Evolutionary conservation across 495 filamentous ascomycete species (phyloP).

Genomic region (Aspergillus sparsus): DNA sequence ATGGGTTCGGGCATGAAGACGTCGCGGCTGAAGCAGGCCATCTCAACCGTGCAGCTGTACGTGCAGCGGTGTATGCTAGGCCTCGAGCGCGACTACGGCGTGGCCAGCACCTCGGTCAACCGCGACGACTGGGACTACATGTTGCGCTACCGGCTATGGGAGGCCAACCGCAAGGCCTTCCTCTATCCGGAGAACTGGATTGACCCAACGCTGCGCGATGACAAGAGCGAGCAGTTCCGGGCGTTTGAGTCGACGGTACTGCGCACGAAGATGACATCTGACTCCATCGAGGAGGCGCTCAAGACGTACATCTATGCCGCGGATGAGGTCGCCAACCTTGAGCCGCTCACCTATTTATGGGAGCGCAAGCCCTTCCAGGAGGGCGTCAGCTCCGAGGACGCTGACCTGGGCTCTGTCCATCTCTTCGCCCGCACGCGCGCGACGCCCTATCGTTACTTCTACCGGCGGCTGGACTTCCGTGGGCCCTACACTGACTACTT

Average conservation of each 20-base stretch:
- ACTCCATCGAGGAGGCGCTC: constrained; percentile 16
- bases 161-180: constrained; percentile 41
- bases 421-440: constrained; percentile 5
- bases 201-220: constrained; percentile 37
- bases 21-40: neutral
- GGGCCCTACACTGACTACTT: neutral
- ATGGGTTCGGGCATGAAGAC: neutral
- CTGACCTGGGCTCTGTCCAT: neutral
- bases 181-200: constrained; percentile 46
- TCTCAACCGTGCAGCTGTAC: constrained; percentile 1
- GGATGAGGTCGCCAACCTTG: constrained; percentile 27
- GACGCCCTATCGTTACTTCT: neutral
- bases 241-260: constrained; percentile 30
- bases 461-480: neutral
- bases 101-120: neutral
- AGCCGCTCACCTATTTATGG: constrained; percentile 14
- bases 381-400: neutral
- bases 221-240: constrained; percentile 35
- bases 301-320: constrained; percentile 24
- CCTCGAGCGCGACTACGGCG: neutral
- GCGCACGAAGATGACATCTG: constrained; percentile 25
- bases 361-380: neutral
- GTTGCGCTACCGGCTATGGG: constrained; percentile 30
- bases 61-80: neutral
- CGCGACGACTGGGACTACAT: constrained; percentile 28